Conservation (phyloP, 148 eudicot species). For the Camellia sinensis region DNA sequence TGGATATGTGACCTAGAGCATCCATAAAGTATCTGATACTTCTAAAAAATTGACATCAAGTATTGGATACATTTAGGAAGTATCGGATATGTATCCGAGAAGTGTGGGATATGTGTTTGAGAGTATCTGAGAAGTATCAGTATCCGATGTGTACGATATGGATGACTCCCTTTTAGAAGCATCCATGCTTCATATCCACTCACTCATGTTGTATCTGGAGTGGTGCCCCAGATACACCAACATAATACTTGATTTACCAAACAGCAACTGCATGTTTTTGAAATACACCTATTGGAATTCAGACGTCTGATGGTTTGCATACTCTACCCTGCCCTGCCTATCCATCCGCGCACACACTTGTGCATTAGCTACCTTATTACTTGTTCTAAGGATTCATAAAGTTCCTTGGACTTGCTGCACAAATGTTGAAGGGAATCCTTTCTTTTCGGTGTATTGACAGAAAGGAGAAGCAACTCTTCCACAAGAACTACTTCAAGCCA, state of each 20-base stretch:
- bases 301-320: slow-evolving; percentile 76
- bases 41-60: too few relatives aligned
- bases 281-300: slow-evolving; percentile 92
- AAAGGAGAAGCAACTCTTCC: slow-evolving; percentile 92
- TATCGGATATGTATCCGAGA: too few relatives aligned
- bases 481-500: slow-evolving; percentile 74
- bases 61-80: too few relatives aligned
- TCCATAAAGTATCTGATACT: too few relatives aligned
- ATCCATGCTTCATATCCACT: too few relatives aligned
- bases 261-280: slow-evolving; percentile 87
- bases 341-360: neutral
- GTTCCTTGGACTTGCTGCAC: slow-evolving; percentile 14
- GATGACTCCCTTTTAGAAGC: too few relatives aligned
- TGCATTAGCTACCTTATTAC: neutral
- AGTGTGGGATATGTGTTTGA: too few relatives aligned
- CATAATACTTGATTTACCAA: slow-evolving; percentile 64
- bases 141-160: too few relatives aligned
- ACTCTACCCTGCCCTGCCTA: neutral
- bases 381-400: neutral
- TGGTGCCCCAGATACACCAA: slow-evolving; percentile 25
- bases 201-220: slow-evolving; percentile 18
- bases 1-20: too few relatives aligned
- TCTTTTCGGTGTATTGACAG: slow-evolving; percentile 40
- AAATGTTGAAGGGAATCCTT: slow-evolving; percentile 1
- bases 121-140: too few relatives aligned